Percentiles rank a stretch among this genome's conserved stretches.
Evolutionary conservation across 1,284 basidiomycete genomes (phyloP).

Genomic region (Trichosporon sp.): DNA sequence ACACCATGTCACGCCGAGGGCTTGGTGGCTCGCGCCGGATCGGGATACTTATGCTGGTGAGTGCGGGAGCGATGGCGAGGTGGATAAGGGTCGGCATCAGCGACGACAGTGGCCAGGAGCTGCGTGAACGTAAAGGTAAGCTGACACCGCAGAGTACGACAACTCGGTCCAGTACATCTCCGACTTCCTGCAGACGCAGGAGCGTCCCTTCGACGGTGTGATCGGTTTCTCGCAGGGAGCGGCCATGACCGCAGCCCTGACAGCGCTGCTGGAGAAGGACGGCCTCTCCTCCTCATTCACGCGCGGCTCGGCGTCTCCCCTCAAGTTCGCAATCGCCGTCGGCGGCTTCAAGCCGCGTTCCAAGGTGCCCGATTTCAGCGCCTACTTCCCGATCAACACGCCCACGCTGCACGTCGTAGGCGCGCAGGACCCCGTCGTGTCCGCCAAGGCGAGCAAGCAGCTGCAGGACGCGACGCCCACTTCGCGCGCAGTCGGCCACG

Average conservation of each 20-base stretch:
- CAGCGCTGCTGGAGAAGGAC: constrained; percentile 66
- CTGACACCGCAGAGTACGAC: constrained; percentile 61
- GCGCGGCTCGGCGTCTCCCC: constrained; percentile 67
- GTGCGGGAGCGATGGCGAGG: too few relatives aligned
- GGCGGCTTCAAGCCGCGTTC: constrained; percentile 52
- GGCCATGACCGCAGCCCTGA: constrained; percentile 71
- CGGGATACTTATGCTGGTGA: constrained; percentile 21
- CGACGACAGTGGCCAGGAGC: too few relatives aligned
- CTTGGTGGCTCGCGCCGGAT: constrained; percentile 26
- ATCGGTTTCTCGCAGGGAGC: constrained; percentile 86
- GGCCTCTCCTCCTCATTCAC: constrained; percentile 66
- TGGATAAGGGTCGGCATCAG: too few relatives aligned
- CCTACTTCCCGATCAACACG: constrained; percentile 52
- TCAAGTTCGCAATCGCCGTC: constrained; percentile 66
- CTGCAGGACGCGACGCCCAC: constrained; percentile 65
- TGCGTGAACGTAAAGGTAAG: too few relatives aligned
- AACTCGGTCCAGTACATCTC: constrained; percentile 60
- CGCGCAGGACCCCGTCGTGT: constrained; percentile 75
- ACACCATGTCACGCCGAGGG: constrained; percentile 2
- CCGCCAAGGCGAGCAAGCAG: constrained; percentile 67
- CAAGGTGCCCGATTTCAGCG: constrained; percentile 59
- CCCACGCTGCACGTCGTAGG: constrained; percentile 76
- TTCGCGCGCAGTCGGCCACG: constrained; percentile 50
- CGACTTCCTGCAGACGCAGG: constrained; percentile 53
- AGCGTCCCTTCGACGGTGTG: constrained; percentile 63